Evolutionary conservation across 2,329 filamentous ascomycete species (phyloP).

Genomic region (Erysiphe pulchra): DNA sequence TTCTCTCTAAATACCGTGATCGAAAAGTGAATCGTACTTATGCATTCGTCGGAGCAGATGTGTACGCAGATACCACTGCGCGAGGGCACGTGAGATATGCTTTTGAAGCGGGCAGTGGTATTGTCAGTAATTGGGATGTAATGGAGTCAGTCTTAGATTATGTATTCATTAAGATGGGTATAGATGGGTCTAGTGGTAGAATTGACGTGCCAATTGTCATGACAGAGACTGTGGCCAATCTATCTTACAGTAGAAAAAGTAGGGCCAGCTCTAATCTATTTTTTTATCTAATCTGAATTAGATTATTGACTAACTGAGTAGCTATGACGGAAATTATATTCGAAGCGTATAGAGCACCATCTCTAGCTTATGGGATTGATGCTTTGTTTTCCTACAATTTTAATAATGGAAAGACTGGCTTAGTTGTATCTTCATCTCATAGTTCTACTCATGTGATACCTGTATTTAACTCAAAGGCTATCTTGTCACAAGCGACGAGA

Average conservation of each 20-base stretch:
- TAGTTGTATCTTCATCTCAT: slow-evolving; percentile 79
- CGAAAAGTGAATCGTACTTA: slow-evolving; percentile 81
- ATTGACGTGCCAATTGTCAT: slow-evolving; percentile 78
- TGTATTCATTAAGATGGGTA: slow-evolving; percentile 74
- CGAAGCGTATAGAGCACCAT: slow-evolving; percentile 80
- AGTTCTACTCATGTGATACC: slow-evolving; percentile 90
- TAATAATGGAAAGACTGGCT: slow-evolving; percentile 58
- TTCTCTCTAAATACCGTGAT: slow-evolving; percentile 88
- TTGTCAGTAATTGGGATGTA: slow-evolving; percentile 93
- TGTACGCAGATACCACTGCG: slow-evolving; percentile 83
- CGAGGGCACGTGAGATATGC: slow-evolving; percentile 72
- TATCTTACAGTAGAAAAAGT: slow-evolving; percentile 76
- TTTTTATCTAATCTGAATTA: no score
- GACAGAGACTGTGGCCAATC: slow-evolving; percentile 83
- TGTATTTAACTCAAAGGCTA: slow-evolving; percentile 61
- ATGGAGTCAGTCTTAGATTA: slow-evolving; percentile 92
- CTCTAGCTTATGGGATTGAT: slow-evolving; percentile 82
- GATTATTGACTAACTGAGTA: slow-evolving; percentile 17
- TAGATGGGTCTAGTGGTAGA: slow-evolving; percentile 47
- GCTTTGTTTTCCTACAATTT: slow-evolving; percentile 88
- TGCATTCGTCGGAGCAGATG: slow-evolving; percentile 75
- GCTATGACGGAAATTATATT: slow-evolving; percentile 96
- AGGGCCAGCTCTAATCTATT: slow-evolving; percentile 14
- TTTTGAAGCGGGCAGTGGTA: slow-evolving; percentile 72
- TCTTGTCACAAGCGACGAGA: slow-evolving; percentile 63